A percentile compares a stretch with the other conserved stretches of the same genome.
phyloP scores from a whole-genome alignment of 176 grass and related monocot species.

The barley (Hordeum vulgare) region DNA sequence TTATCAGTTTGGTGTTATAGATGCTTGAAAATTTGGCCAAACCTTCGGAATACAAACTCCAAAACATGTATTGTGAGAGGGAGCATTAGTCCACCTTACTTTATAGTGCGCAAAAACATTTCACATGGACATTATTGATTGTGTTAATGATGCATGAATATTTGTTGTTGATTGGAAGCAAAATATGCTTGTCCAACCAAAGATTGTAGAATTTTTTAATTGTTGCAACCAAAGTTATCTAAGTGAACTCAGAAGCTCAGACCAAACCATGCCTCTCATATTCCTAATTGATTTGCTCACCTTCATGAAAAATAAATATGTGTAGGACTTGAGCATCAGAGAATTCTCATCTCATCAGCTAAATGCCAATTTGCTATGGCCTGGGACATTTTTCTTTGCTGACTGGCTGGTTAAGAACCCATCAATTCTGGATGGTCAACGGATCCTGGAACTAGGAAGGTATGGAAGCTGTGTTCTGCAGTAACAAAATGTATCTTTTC shows the following conservation, averaged over 20 bases:
- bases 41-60: neutral
- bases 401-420: conserved; percentile 61
- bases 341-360: conserved; percentile 87
- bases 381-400: conserved; percentile 77
- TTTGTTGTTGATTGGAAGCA: neutral
- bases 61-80: neutral
- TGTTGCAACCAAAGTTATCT: neutral
- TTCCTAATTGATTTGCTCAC: neutral
- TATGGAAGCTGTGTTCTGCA: neutral
- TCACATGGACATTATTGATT: neutral
- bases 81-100: neutral
- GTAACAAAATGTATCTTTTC: neutral
- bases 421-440: conserved; percentile 42
- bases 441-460: conserved; percentile 87
- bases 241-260: neutral
- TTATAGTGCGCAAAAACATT: neutral
- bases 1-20: neutral
- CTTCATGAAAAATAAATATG: neutral
- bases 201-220: neutral
- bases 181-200: neutral
- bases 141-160: neutral
- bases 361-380: conserved; percentile 92
- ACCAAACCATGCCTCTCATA: neutral
- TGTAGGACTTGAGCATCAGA: conserved; percentile 63
- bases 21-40: neutral